Conservation (phyloP, 805 yeast species). For the Yarrowia sp. region DNA sequence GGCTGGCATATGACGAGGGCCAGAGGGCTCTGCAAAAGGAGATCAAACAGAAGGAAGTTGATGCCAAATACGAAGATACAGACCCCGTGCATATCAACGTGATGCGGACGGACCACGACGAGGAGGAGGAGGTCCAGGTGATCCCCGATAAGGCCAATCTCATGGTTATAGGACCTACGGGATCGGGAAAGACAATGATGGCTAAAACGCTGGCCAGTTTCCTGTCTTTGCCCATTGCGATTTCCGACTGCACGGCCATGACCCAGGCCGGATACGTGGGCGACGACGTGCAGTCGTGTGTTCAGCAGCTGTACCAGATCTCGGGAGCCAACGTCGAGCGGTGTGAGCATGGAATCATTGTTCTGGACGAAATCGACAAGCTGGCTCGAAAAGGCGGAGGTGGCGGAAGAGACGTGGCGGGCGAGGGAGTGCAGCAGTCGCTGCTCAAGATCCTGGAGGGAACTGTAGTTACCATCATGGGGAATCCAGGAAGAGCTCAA, state of each 20-base stretch:
- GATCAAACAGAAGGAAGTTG: not conserved
- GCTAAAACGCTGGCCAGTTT: constrained; percentile 37
- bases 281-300: constrained; percentile 66
- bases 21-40: constrained; percentile 11
- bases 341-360: constrained; percentile 62
- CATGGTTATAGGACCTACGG: constrained; percentile 64
- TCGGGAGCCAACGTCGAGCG: constrained; percentile 60
- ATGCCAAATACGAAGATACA: constrained; percentile 8
- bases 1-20: constrained; percentile 1
- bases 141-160: constrained; percentile 64
- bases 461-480: constrained; percentile 55
- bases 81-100: constrained; percentile 27
- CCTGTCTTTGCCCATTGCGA: constrained; percentile 56
- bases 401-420: constrained; percentile 61
- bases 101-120: constrained; percentile 18
- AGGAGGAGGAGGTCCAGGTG: constrained; percentile 51
- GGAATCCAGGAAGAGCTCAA: constrained; percentile 22
- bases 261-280: constrained; percentile 73
- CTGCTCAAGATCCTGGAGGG: constrained; percentile 65
- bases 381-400: constrained; percentile 59
- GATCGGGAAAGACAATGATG: constrained; percentile 63
- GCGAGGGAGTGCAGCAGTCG: constrained; percentile 72
- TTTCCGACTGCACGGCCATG: constrained; percentile 66
- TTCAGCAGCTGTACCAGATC: constrained; percentile 58
- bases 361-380: constrained; percentile 66